A percentile compares a stretch with the other conserved stretches of the same genome.
phyloP scores from a whole-genome alignment of 345 rosid genomes.

The Hibiscus tridactylites region DNA sequence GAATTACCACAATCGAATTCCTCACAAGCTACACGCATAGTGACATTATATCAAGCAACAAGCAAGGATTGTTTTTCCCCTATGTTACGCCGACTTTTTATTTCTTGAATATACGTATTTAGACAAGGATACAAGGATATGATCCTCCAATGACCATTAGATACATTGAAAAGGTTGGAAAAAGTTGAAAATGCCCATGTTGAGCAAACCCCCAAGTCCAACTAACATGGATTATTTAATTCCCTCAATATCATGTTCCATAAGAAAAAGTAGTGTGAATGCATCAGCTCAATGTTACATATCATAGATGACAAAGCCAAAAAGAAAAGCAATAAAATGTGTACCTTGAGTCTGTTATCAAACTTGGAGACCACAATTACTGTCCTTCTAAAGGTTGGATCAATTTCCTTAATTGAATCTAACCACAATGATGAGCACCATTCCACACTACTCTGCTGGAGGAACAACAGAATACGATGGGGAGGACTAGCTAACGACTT shows the following conservation, averaged over 20 bases:
- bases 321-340: neutral
- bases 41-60: neutral
- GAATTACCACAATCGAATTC: conserved; percentile 9
- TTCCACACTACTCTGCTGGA: conserved; percentile 96
- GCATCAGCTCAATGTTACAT: neutral
- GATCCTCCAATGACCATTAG: neutral
- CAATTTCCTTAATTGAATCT: conserved; percentile 84
- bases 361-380: conserved; percentile 90
- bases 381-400: conserved; percentile 78
- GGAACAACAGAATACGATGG: conserved; percentile 80
- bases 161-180: neutral
- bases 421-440: conserved; percentile 99
- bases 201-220: neutral
- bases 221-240: neutral
- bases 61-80: neutral
- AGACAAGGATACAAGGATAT: neutral
- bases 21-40: neutral
- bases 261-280: neutral
- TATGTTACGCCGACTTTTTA: neutral
- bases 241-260: neutral
- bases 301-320: neutral
- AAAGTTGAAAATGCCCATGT: neutral
- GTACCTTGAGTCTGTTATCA: conserved; percentile 94
- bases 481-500: conserved; percentile 92
- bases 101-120: neutral